phyloP scores from a whole-genome alignment of 495 filamentous ascomycete genomes.

The Paragyromitra xinjiangensis region DNA sequence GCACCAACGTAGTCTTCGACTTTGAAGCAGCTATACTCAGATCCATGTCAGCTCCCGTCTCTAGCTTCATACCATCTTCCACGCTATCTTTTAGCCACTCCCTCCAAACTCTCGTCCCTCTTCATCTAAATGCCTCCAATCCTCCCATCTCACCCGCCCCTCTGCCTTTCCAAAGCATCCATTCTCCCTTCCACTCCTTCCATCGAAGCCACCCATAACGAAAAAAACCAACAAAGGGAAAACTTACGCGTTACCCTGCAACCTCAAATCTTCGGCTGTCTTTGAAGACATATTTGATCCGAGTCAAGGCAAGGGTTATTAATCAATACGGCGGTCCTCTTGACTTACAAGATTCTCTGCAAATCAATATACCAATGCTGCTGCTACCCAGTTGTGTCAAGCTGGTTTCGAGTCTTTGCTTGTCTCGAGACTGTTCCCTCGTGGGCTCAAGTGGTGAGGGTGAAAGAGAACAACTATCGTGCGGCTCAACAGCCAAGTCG shows the following conservation, averaged over 20 bases:
- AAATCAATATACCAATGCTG: background rate
- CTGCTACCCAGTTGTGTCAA: background rate
- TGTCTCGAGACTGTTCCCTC: background rate
- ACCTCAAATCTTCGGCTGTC: slow-evolving; percentile 63
- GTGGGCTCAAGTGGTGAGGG: background rate
- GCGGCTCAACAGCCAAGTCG: slow-evolving; percentile 4
- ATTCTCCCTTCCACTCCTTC: background rate
- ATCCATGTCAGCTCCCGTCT: slow-evolving; percentile 6
- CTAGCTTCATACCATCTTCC: background rate
- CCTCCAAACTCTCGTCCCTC: background rate
- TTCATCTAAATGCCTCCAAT: background rate
- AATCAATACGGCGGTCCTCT: slow-evolving; percentile 28
- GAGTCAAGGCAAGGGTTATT: slow-evolving; percentile 20
- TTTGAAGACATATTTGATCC: slow-evolving; percentile 26
- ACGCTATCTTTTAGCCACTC: background rate
- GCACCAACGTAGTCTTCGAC: slow-evolving; percentile 75
- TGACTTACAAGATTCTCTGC: background rate
- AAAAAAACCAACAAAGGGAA: background rate
- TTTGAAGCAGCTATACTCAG: slow-evolving; percentile 65
- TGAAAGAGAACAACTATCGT: background rate
- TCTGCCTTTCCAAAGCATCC: background rate
- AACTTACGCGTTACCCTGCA: slow-evolving; percentile 67
- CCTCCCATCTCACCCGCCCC: background rate
- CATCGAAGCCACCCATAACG: background rate
- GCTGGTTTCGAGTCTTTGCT: slow-evolving; percentile 5